A percentile compares a stretch with the other conserved stretches of the same genome.
Conservation (phyloP, 1,284 basidiomycete species). For the Fistulina hepatica region DNA sequence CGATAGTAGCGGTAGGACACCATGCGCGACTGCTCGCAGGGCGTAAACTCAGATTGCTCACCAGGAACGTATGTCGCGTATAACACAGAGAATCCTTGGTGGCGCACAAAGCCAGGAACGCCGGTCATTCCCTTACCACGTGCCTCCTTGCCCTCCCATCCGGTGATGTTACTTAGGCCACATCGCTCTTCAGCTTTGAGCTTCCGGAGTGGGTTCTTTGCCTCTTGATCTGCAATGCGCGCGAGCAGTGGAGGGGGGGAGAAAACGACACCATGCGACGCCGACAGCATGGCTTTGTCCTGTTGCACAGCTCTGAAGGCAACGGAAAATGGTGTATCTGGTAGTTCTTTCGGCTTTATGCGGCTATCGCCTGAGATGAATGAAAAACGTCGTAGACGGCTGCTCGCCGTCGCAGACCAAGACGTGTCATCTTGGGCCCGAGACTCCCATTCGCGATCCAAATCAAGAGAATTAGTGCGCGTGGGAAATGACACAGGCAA, state of each 20-base stretch:
- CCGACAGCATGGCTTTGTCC: conserved; percentile 34
- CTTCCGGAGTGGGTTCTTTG: conserved; percentile 24
- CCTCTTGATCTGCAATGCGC: conserved; percentile 39
- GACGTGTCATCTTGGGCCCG: conserved; percentile 11
- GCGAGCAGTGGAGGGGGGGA: conserved; percentile 35
- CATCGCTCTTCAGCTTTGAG: conserved; percentile 46
- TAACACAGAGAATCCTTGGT: conserved; percentile 49
- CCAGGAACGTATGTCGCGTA: conserved; percentile 35
- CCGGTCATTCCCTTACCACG: conserved; percentile 40
- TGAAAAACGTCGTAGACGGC: conserved; percentile 34
- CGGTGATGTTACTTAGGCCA: conserved; percentile 40
- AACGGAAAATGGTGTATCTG: conserved; percentile 26
- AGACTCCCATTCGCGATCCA: conserved; percentile 9
- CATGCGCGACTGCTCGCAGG: conserved; percentile 34
- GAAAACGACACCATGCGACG: conserved; percentile 39
- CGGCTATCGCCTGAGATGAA: conserved; percentile 27
- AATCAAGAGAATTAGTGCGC: conserved; percentile 9
- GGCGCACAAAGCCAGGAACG: conserved; percentile 41
- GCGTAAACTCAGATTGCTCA: conserved; percentile 10
- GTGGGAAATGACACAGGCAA: conserved; percentile 31
- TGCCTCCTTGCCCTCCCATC: conserved; percentile 42
- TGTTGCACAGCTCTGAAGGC: conserved; percentile 32
- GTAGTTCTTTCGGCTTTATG: conserved; percentile 14
- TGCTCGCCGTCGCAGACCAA: conserved; percentile 18
- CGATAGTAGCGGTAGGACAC: conserved; percentile 40